These are phyloP conservation scores for Inosperma sp. DNA, from an alignment of 768 basidiomycete species.

Conservation along the genomic window DNA sequence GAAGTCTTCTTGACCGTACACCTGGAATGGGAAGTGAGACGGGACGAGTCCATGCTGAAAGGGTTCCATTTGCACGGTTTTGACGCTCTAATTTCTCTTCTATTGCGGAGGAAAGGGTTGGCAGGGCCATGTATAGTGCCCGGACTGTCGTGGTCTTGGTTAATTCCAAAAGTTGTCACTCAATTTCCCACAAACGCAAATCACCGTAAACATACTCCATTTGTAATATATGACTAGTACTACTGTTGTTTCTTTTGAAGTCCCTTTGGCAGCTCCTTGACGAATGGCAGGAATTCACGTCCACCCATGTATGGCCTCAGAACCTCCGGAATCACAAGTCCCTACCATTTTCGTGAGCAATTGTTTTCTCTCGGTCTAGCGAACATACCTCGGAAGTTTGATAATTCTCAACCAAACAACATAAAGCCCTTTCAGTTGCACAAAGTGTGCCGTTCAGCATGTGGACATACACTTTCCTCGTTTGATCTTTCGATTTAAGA, in stretches of 20 bases:
- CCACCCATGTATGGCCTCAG: conserved; percentile 96
- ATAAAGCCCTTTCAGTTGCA: conserved; percentile 93
- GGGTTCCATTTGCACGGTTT: conserved; percentile 26
- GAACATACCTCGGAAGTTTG: conserved; percentile 84
- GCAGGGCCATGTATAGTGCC: conserved; percentile 26
- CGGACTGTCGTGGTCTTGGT: not conserved
- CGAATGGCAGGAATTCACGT: conserved; percentile 81
- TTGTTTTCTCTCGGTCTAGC: not conserved
- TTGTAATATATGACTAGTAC: conserved; percentile 5
- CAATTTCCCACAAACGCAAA: conserved; percentile 4
- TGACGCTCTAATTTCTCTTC: conserved; percentile 39
- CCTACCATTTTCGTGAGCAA: conserved; percentile 57
- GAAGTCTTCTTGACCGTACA: conserved; percentile 51
- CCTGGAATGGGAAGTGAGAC: conserved; percentile 57
- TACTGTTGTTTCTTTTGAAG: conserved; percentile 66
- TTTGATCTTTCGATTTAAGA: conserved; percentile 84
- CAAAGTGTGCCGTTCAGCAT: conserved; percentile 99
- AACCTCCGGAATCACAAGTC: conserved; percentile 83
- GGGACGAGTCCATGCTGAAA: conserved; percentile 47
- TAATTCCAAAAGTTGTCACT: not conserved
- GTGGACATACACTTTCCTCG: conserved; percentile 92
- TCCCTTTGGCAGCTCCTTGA: conserved; percentile 74
- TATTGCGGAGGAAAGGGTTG: conserved; percentile 39
- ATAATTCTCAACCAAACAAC: conserved; percentile 98
- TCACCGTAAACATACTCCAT: conserved; percentile 3